phyloP scores from a whole-genome alignment of 208 protist species.

The Wallacemonas sp. region DNA sequence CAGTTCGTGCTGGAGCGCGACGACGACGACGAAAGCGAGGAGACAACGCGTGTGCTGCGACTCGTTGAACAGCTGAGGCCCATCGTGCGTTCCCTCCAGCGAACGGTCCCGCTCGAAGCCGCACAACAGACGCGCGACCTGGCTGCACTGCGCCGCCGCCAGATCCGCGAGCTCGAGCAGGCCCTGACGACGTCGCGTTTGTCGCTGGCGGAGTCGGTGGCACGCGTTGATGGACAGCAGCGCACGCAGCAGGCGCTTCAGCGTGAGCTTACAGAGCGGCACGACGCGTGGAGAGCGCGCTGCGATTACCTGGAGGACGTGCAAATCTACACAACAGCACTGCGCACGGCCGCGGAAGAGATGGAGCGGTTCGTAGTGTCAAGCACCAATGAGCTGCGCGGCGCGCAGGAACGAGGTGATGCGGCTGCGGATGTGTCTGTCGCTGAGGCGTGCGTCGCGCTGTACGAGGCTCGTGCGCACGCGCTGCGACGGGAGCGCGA shows the following conservation, averaged over 20 bases:
- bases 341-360: constrained; percentile 23
- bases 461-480: not conserved
- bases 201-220: not conserved
- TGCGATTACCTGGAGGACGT: constrained; percentile 13
- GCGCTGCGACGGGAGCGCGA: not conserved
- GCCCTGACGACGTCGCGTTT: no score
- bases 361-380: constrained; percentile 1
- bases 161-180: no score
- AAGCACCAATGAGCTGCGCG: not conserved
- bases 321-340: constrained; percentile 31
- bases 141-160: not conserved
- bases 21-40: no score
- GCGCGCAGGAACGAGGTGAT: no score
- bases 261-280: not conserved
- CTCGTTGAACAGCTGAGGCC: constrained; percentile 19
- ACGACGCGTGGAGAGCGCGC: not conserved
- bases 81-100: not conserved
- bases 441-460: not conserved
- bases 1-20: no score
- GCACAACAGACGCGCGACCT: not conserved
- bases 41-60: not conserved
- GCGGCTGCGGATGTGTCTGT: no score
- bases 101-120: not conserved
- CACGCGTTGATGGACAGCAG: not conserved
- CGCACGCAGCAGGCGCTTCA: not conserved